Base-by-base conservation (phyloP, 2,329 filamentous ascomycete genomes). In the Talaromyces sp. region DNA sequence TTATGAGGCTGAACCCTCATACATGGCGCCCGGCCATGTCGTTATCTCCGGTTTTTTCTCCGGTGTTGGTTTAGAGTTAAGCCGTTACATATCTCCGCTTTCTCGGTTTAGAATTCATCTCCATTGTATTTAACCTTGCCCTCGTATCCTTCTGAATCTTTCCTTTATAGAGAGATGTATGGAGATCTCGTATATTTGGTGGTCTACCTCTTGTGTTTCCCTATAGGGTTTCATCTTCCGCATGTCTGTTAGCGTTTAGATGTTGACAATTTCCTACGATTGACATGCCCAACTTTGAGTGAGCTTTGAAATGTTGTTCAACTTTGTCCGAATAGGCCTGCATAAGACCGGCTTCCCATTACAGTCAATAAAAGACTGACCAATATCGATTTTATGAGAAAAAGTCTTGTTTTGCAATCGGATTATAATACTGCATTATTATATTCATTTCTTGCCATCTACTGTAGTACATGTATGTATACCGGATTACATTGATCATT, bases 291-390 rank as follows among this genome's bases (percentile, higher is more conserved):
- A n/a, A n/a, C n/a, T n/a, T n/a, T n/a, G n/a, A n/a, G n/a, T n/a
- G n/a, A n/a, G n/a, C 14, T 19, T 43, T 2, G 26, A 26, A 5
- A 26, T 26, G 5, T 26, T 26, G 26, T 5, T 26, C 5, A 26
- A 26, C 26, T 26, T 26, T 26, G 26, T 26, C 5, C 26, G 26
- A 5, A 26, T 26, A 3, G 3, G 26, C 5, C 26, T 26, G 26
- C 3, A 5, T 26, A 26, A n/a, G n/a, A 5, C 26, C 26, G 26
- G 26, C 26, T 26, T 26, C 6, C 80, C 72, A 69, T 83, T 83
- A 4, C 82, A 29, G 3, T 3, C 6, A 29, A 29, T 29, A 29
- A 29, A 29, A 29, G 8, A 5, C 8, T 6, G 27, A 5, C 27
- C 6, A 29, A 5, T 7, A 29, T 29, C 27, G 3, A 29, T 29